Conservation (phyloP, 768 basidiomycete genomes). For the Collybia nuda region DNA sequence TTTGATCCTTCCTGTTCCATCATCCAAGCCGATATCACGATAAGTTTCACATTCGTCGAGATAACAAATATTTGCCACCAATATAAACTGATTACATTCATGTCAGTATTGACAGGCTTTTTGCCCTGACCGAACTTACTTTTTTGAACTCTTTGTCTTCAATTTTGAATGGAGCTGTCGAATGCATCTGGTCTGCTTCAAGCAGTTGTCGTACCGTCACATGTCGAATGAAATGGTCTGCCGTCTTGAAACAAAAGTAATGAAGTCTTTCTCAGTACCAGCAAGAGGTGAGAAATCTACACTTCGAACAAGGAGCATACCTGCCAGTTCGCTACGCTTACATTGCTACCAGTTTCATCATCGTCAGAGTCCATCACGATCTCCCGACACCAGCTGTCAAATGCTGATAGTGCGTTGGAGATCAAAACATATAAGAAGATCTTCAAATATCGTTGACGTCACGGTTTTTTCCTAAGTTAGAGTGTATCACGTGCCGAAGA, state of each 20-base stretch:
- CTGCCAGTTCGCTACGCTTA: not conserved
- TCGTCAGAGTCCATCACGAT: too few species aligned
- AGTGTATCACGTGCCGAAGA: too few species aligned
- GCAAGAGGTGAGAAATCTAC: too few species aligned
- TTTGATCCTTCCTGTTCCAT: slow-evolving; percentile 29
- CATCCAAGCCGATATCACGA: slow-evolving; percentile 53
- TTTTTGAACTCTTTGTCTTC: slow-evolving; percentile 16
- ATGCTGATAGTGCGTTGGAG: too few species aligned
- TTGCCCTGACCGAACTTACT: slow-evolving; percentile 26
- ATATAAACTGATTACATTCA: slow-evolving; percentile 54
- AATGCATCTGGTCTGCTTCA: slow-evolving; percentile 10
- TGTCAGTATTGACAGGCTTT: slow-evolving; percentile 9
- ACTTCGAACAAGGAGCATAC: too few species aligned
- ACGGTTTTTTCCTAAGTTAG: too few species aligned
- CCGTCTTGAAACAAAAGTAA: too few species aligned
- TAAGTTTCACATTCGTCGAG: slow-evolving; percentile 65
- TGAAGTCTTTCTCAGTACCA: too few species aligned
- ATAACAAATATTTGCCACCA: slow-evolving; percentile 75
- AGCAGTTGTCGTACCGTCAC: slow-evolving; percentile 28
- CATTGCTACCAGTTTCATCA: not conserved
- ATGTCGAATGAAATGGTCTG: slow-evolving; percentile 18
- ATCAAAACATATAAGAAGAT: too few species aligned
- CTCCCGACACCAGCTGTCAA: too few species aligned
- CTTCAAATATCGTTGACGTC: too few species aligned
- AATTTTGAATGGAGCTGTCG: slow-evolving; percentile 15